Evolutionary conservation across 805 yeast species (phyloP).

Genomic region (Suhomyces kilbournensis): DNA sequence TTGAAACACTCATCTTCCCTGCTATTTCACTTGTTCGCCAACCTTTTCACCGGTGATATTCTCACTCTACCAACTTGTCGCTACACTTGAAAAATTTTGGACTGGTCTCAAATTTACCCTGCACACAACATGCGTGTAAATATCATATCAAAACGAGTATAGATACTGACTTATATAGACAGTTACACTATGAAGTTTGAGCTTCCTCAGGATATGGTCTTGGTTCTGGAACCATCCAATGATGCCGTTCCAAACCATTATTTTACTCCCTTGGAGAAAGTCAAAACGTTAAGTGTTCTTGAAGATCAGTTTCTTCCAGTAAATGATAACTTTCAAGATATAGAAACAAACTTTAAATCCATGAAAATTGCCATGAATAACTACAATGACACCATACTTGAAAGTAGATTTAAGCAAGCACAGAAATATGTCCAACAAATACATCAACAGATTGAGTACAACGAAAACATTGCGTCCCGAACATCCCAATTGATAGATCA

Average conservation of each 20-base stretch:
- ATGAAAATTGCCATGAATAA: neutral
- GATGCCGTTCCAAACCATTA: neutral
- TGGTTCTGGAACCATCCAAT: neutral
- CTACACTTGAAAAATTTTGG: neutral
- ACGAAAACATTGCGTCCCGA: constrained; percentile 16
- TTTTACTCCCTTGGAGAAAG: neutral
- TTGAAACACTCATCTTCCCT: constrained; percentile 12
- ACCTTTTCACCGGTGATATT: neutral
- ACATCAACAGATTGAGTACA: constrained; percentile 10
- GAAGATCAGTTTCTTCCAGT: neutral
- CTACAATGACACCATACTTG: neutral
- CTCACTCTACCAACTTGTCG: neutral
- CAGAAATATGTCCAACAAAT: neutral
- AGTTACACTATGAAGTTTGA: neutral
- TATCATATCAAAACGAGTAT: neutral
- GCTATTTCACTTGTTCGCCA: neutral
- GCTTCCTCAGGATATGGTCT: constrained; percentile 3
- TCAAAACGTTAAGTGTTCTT: neutral
- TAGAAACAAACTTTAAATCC: neutral
- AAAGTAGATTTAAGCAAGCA: neutral
- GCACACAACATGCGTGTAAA: neutral
- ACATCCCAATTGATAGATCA: constrained; percentile 21
- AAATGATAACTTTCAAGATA: neutral
- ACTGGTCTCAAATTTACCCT: constrained; percentile 6
- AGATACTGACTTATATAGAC: no score